Conservation (phyloP, 2,329 filamentous ascomycete genomes). For the Thielaviopsis populi region DNA sequence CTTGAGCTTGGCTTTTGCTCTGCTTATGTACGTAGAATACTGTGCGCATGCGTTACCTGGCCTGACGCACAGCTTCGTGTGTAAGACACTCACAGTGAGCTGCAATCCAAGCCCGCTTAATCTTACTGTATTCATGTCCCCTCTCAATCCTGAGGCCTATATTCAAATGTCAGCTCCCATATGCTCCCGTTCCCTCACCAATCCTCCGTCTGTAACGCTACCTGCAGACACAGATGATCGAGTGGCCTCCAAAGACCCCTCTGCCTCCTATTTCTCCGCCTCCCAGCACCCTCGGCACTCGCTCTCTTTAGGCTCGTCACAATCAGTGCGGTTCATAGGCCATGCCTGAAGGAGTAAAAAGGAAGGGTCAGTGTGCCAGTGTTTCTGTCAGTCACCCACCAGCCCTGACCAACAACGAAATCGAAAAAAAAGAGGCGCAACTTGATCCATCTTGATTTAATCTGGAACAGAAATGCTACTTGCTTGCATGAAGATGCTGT, state of each 20-base stretch:
- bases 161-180: not conserved
- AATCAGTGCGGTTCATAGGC: not conserved
- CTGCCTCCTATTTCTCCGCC: not conserved
- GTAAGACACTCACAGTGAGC: not conserved
- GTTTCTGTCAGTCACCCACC: not conserved
- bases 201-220: not conserved
- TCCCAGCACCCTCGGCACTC: not conserved
- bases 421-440: not conserved
- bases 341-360: slow-evolving; percentile 3
- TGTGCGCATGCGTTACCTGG: too few relatives aligned
- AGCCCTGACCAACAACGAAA: not conserved
- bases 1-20: not conserved
- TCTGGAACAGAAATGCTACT: not conserved
- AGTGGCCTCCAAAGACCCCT: not conserved
- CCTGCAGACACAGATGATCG: not conserved
- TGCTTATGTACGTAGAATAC: too few relatives aligned
- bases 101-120: not conserved
- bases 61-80: not conserved
- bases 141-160: not conserved
- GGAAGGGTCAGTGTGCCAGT: slow-evolving; percentile 1
- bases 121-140: not conserved
- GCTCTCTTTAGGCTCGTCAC: not conserved
- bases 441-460: not conserved
- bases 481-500: not conserved
- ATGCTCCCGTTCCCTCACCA: not conserved